Evolutionary conservation across 495 filamentous ascomycete genomes (phyloP).

Genomic region (Penicillium bovifimosum): DNA sequence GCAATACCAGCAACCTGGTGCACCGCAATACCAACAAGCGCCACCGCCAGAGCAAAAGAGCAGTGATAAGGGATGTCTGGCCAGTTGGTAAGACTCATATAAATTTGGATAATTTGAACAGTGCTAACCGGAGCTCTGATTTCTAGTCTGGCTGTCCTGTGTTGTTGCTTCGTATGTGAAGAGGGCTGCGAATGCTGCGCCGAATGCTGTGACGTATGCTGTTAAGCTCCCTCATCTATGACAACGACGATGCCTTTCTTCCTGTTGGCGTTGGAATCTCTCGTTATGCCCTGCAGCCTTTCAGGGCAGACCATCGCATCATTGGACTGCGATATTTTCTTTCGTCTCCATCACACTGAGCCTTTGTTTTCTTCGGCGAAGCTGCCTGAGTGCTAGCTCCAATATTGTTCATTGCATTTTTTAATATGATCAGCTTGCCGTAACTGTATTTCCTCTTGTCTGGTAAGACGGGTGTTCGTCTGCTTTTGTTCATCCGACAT

Average conservation of each 20-base stretch:
- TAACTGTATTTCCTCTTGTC: no score
- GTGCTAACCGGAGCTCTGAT: slow-evolving; percentile 8
- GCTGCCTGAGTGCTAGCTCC: background rate
- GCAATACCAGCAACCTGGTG: slow-evolving; percentile 26
- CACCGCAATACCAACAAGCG: slow-evolving; percentile 21
- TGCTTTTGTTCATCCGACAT: background rate
- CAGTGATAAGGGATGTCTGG: slow-evolving; percentile 54
- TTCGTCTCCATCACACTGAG: background rate
- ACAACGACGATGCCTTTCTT: slow-evolving; percentile 18
- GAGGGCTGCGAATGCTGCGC: slow-evolving; percentile 74
- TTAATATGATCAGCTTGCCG: no score
- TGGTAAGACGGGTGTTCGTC: no score
- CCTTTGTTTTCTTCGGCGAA: background rate
- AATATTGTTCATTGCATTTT: background rate
- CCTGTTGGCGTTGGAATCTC: slow-evolving; percentile 21
- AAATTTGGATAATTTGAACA: background rate
- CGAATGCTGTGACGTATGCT: slow-evolving; percentile 58
- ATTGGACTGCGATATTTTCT: slow-evolving; percentile 1
- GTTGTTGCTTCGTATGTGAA: slow-evolving; percentile 75
- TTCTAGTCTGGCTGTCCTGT: slow-evolving; percentile 58
- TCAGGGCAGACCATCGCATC: slow-evolving; percentile 6
- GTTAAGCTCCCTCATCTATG: slow-evolving; percentile 27
- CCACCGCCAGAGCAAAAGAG: slow-evolving; percentile 42
- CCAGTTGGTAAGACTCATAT: slow-evolving; percentile 46
- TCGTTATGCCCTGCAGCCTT: slow-evolving; percentile 3